Base-by-base conservation (phyloP, 2,329 filamentous ascomycete species). In the Penicillium decumbens region DNA sequence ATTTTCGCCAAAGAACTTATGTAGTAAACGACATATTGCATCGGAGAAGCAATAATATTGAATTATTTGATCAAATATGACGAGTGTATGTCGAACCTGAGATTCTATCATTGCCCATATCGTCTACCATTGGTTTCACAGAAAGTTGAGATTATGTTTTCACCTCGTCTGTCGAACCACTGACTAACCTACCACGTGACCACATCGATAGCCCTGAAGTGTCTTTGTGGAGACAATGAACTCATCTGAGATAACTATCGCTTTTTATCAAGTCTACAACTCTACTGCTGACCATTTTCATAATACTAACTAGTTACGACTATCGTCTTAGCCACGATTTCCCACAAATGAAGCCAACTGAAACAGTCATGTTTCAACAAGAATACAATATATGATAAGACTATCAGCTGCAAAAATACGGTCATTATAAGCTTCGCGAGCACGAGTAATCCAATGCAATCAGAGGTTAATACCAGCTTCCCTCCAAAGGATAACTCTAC, bases 161-260 rank as follows among this genome's bases (percentile, higher is more conserved):
- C 23, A 7, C 7, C 38, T 27, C n/a, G 38, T 5, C 38, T 30
- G n/a, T 18, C 9, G n/a, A 9, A 13, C n/a, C 25, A 32, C 30
- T 30, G 30, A 32, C 10, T 42, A 39, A 25, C 10, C 4, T 6
- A 28, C 32, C 47, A 50, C 47, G 35, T 50, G 47, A 50, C 30
- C 13, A 5, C 3, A 12, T 23, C 13, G 42, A 45, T 41, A 45
- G 42, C 47, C 47, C 47, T 50, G 42, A 45, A 23, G 37, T 28
- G 37, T 39, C 24, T 37, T 20, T 10, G 38, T 23, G 38, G 38
- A 40, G 38, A 27, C 5, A n/a, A 25, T 15, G 13, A 27, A 40
- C 23, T 15, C 23, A 24, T 2, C 32, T 35, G 15, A 18, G 32
- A 35, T 35, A n/a, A n/a, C n/a, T n/a, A 35, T 35, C 32, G 32